Evolutionary conservation across 164 flowering plant genomes (phyloP).

Genomic region (Stephania yunnanensis): DNA sequence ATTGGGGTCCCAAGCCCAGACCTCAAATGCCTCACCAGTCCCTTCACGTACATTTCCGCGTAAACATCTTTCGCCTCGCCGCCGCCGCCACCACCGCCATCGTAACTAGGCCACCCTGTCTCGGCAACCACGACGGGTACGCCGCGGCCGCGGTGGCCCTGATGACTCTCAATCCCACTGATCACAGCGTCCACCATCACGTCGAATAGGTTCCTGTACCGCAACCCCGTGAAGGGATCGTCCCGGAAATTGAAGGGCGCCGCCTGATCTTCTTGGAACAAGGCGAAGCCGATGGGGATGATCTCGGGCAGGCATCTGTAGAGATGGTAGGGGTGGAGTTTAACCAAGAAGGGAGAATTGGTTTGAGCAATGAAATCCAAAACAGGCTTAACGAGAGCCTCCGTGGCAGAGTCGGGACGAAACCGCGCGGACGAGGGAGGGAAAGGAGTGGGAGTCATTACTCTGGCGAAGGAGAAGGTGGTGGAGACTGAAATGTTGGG

Average conservation of each 20-base stretch:
- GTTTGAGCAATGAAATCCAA: slow-evolving; percentile 52
- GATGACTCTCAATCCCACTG: slow-evolving; percentile 47
- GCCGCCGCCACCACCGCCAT: too few species aligned
- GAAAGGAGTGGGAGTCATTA: slow-evolving; percentile 41
- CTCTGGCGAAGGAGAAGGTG: slow-evolving; percentile 51
- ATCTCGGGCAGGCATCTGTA: slow-evolving; percentile 42
- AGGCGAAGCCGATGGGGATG: slow-evolving; percentile 62
- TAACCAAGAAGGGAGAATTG: slow-evolving; percentile 65
- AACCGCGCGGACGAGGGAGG: slow-evolving; percentile 74
- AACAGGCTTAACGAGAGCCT: slow-evolving; percentile 40
- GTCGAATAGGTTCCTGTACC: slow-evolving; percentile 75
- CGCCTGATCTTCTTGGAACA: slow-evolving; percentile 43
- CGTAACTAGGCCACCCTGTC: slow-evolving; percentile 85
- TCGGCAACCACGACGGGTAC: slow-evolving; percentile 64
- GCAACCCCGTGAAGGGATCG: slow-evolving; percentile 55
- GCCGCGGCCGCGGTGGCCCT: slow-evolving; percentile 44
- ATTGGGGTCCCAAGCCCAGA: slow-evolving; percentile 63
- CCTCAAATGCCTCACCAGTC: slow-evolving; percentile 48
- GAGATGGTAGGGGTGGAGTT: slow-evolving; percentile 61
- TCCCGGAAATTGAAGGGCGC: slow-evolving; percentile 50
- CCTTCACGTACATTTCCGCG: slow-evolving; percentile 55
- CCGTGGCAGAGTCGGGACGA: slow-evolving; percentile 25
- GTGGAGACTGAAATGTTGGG: slow-evolving; percentile 59
- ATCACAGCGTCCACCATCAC: slow-evolving; percentile 71
- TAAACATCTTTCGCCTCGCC: slow-evolving; percentile 35